Percentiles rank a stretch among this genome's conserved stretches.
These are phyloP conservation scores for Fusarium xyrophilum DNA, from an alignment of 2,329 filamentous ascomycete genomes.

Conservation along the genomic window DNA sequence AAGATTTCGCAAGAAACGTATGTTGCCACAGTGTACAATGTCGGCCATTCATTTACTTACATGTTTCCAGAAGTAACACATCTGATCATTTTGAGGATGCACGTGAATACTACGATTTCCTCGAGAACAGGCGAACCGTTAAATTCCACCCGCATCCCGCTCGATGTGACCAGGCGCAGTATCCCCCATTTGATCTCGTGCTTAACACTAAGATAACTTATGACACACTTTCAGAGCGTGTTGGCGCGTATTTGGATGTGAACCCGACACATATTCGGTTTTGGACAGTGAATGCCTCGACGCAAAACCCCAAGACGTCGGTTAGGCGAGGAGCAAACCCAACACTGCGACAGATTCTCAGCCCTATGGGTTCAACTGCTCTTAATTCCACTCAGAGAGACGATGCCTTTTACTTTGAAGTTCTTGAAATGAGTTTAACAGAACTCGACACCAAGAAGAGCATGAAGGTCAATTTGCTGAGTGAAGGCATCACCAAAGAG, in stretches of 20 bases:
- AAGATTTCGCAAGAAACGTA: slow-evolving; percentile 45
- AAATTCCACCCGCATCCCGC: slow-evolving; percentile 75
- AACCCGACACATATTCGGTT: slow-evolving; percentile 90
- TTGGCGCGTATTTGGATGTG: slow-evolving; percentile 77
- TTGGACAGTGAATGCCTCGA: slow-evolving; percentile 80
- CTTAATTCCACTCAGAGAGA: slow-evolving; percentile 72
- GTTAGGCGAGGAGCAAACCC: slow-evolving; percentile 76
- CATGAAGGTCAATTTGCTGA: slow-evolving; percentile 82
- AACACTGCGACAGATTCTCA: slow-evolving; percentile 80
- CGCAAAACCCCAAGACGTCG: slow-evolving; percentile 76
- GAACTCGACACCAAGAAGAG: slow-evolving; percentile 93
- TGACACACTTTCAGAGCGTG: slow-evolving; percentile 82
- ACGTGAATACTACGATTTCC: slow-evolving; percentile 89
- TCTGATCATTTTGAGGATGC: slow-evolving; percentile 72
- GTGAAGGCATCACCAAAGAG: slow-evolving; percentile 91
- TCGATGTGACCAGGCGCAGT: slow-evolving; percentile 62
- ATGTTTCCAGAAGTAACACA: slow-evolving; percentile 24
- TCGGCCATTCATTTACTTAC: slow-evolving; percentile 15
- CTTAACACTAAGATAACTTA: slow-evolving; percentile 91
- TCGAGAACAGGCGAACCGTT: slow-evolving; percentile 82
- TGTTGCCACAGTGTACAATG: slow-evolving; percentile 14
- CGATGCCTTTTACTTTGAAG: slow-evolving; percentile 89
- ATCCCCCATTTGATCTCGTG: slow-evolving; percentile 74
- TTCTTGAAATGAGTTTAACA: slow-evolving; percentile 90
- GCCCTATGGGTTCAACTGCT: slow-evolving; percentile 71